Evolutionary conservation across 2,329 filamentous ascomycete genomes (phyloP), one percentile per base, ranked within the genome.

Genomic region (Penicillium sp.): DNA sequence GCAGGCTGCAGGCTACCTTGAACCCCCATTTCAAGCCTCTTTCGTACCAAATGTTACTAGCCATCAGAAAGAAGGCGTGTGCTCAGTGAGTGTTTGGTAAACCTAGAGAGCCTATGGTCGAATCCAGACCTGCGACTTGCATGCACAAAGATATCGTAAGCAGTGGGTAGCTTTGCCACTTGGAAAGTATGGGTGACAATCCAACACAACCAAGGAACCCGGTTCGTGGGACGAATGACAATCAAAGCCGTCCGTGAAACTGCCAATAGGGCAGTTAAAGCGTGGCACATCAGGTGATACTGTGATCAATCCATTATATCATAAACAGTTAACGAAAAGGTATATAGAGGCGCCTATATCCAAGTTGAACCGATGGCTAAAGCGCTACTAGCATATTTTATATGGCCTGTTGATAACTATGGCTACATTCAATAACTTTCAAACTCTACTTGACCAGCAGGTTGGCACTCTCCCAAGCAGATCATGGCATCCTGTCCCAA

Each of bases 371-470:
- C 3, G 18, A 7, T 34, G 32, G 32, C 7, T 17, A 34, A 15
- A 34, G 15, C 17, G 7, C 17, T 10, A 20, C 9, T 13, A 18
- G 9, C n/a, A 20, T 18, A 20, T 20, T 34, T 34, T 7, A 7
- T 9, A 37, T 37, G 20, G 23, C 13, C 36, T 40, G 9, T 3
- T 42, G 23, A 23, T 12, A 36, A 21, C 10, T 21, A 55, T 55
- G 53, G 53, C 55, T 15, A 45, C 49, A 23, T 53, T 58, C 29
- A 47, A 32, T 30, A 53, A 56, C 41, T 58, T 58, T 24, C 55
- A 58, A 51, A 56, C 44, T 3, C 34, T 58, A 3, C 55, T 58
- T 3, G 55, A 58, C 33, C 47, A 53, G n/a, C 55, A 58, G 42
- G 55, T 58, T 42, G 55, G 55, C n/a, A 45, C 47, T 10, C 29